Base-by-base conservation (phyloP, 305 asterid genomes). In the Fraxinus xanthoxyloides region DNA sequence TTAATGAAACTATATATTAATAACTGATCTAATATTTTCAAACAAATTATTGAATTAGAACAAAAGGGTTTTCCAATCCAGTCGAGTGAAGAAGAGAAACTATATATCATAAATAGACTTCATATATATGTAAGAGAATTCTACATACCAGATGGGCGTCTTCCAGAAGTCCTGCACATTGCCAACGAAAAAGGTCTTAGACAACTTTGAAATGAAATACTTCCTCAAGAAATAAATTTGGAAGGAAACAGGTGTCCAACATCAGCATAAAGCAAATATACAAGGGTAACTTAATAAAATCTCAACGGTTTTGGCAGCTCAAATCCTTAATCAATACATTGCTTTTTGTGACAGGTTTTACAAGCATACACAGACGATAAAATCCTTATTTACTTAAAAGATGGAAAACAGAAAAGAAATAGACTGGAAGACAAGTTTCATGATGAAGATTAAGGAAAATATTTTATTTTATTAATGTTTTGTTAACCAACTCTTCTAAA, bases 161-260 rank as follows among this genome's bases (percentile, higher is more conserved):
- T 87, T 24, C 87, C 88, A 12, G 89, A 83, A 78, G 89, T 89
- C 90, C 97, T 93, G 92, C 89, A 90, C 67, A 84, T 87, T 74
- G 54, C 43, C 83, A 77, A 61, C 70, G 69, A 31, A 76, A 77
- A 81, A 40, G 30, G 35, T 40, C 15, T 76, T 43, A 30, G 36
- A 9, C n/a, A 67, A 67, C 74, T 67, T 67, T 61, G 31, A 61
- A 21, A 24, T 61, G 28, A 61, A 61, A 23, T 61, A 56, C 65
- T 56, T 56, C 26, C 26, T 6, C 65, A n/a, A 56, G 23, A 56
- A 19, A 19, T 56, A n/a, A 56, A 6, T 56, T 61, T 61, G 72
- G 23, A 61, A 61, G 72, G 72, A 61, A 61, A 61, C 3, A 61
- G 15, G 72, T 24, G 35, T 63, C 72, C 34, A 63, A 10, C 17